A percentile compares a stretch with the other conserved stretches of the same genome.
phyloP scores from a whole-genome alignment of 179 eudicot genomes.

The Spinacia oleracea region DNA sequence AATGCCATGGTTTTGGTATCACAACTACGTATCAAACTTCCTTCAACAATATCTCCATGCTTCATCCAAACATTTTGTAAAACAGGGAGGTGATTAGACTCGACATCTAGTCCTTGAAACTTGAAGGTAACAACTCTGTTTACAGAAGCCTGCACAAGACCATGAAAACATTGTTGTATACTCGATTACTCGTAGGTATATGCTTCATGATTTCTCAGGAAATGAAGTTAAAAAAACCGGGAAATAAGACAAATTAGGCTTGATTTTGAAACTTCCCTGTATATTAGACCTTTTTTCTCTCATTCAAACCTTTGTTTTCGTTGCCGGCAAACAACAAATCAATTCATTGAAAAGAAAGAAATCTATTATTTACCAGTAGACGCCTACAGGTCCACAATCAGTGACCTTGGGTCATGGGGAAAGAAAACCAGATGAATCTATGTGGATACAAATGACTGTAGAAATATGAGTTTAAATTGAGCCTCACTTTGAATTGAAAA shows the following conservation, averaged over 20 bases:
- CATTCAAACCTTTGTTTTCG: too few relatives aligned
- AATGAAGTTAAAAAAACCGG: not conserved
- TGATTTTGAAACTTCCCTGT: too few relatives aligned
- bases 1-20: not conserved
- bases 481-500: not conserved
- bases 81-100: constrained; percentile 9
- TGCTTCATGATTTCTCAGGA: not conserved
- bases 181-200: not conserved
- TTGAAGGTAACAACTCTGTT: not conserved
- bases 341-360: too few relatives aligned
- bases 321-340: too few relatives aligned
- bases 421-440: not conserved
- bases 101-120: constrained; percentile 12
- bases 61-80: constrained; percentile 16
- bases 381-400: too few relatives aligned
- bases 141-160: too few relatives aligned
- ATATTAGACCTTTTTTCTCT: too few relatives aligned
- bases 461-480: too few relatives aligned
- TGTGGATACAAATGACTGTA: too few relatives aligned
- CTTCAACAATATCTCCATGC: constrained; percentile 3
- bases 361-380: too few relatives aligned
- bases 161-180: too few relatives aligned
- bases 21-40: not conserved
- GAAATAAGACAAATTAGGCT: not conserved
- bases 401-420: not conserved